Conservation (phyloP, 805 yeast species). For the Candida suzukii region DNA sequence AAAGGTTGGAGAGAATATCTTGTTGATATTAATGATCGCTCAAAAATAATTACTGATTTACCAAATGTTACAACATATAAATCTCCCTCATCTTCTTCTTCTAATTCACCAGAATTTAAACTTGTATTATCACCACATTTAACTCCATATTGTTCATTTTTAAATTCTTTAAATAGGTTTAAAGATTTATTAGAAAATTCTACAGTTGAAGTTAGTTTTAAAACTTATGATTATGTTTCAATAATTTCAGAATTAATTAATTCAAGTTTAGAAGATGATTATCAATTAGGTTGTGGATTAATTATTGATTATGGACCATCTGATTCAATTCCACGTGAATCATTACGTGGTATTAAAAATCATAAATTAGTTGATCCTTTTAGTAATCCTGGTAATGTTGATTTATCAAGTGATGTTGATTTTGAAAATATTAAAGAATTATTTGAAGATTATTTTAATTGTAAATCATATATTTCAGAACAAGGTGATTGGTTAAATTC, state of each 20-base stretch:
- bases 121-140: constrained; percentile 50
- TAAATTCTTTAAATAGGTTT: constrained; percentile 32
- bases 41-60: constrained; percentile 9
- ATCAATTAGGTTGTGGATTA: constrained; percentile 53
- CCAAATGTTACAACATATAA: constrained; percentile 15
- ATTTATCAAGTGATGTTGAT: constrained; percentile 79
- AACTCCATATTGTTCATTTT: constrained; percentile 24
- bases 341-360: constrained; percentile 65
- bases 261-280: constrained; percentile 38
- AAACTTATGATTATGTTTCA: background rate
- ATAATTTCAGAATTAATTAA: constrained; percentile 19
- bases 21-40: constrained; percentile 47
- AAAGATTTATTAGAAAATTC: constrained; percentile 46
- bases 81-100: constrained; percentile 4
- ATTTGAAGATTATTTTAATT: constrained; percentile 14
- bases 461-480: constrained; percentile 26
- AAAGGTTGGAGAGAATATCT: constrained; percentile 76
- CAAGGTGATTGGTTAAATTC: constrained; percentile 78
- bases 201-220: constrained; percentile 45
- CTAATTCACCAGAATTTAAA: constrained; percentile 34
- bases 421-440: constrained; percentile 49
- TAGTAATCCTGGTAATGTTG: constrained; percentile 70
- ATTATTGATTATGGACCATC: constrained; percentile 73
- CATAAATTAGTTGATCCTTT: constrained; percentile 75
- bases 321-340: constrained; percentile 55